These are phyloP conservation scores for Trichoderma cornu-damae DNA, from an alignment of 2,329 filamentous ascomycete genomes.

Conservation along the genomic window DNA sequence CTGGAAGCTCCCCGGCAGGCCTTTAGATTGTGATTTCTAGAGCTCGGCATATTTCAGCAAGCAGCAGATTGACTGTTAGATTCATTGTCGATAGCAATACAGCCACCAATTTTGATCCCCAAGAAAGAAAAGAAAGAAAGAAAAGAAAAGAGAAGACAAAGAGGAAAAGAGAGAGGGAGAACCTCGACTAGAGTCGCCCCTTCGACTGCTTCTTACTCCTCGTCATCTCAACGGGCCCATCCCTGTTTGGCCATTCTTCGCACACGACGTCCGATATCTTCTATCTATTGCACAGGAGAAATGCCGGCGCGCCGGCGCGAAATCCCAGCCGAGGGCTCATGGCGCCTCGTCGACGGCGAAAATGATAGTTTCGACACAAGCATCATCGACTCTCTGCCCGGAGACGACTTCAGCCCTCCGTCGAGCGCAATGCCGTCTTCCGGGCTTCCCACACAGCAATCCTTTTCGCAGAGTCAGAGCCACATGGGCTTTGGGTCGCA, in stretches of 20 bases:
- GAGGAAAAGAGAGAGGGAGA: too few relatives aligned
- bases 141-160: too few relatives aligned
- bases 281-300: neutral
- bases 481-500: conserved; percentile 44
- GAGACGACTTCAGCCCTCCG: conserved; percentile 36
- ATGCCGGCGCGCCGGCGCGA: conserved; percentile 18
- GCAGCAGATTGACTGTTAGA: neutral
- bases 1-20: neutral
- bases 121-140: too few relatives aligned
- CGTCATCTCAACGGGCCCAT: neutral
- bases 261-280: neutral
- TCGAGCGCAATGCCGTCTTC: conserved; percentile 37
- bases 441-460: conserved; percentile 43
- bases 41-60: neutral
- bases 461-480: conserved; percentile 30
- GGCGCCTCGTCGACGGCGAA: conserved; percentile 57
- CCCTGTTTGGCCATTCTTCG: neutral
- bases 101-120: neutral
- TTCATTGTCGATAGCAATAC: neutral
- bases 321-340: conserved; percentile 49
- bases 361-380: conserved; percentile 57
- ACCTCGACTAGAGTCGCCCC: neutral
- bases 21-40: neutral
- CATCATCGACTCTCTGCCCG: conserved; percentile 42
- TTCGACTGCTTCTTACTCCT: neutral